Evolutionary conservation across 345 rosid species (phyloP).

Genomic region (Lepidium africanum): DNA sequence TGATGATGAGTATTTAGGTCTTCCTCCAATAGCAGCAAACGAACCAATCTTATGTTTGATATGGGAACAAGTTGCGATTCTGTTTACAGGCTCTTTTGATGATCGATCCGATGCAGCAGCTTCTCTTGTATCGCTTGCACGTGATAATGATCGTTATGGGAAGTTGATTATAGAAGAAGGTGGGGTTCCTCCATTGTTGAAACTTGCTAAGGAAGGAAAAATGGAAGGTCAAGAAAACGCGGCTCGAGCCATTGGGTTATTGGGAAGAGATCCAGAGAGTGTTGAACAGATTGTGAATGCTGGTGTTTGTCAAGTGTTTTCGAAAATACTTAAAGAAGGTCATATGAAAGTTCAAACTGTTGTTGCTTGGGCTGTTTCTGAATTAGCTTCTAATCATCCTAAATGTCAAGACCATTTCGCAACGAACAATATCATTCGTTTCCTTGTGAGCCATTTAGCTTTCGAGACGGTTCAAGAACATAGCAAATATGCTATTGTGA

Average conservation of each 20-base stretch:
- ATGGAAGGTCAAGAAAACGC: conserved; percentile 78
- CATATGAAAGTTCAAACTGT: conserved; percentile 65
- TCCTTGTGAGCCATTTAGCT: conserved; percentile 76
- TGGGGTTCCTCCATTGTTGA: conserved; percentile 70
- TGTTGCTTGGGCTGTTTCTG: conserved; percentile 74
- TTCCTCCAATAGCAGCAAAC: conserved; percentile 81
- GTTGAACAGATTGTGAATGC: conserved; percentile 74
- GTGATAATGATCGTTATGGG: conserved; percentile 71
- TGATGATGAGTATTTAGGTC: conserved; percentile 60
- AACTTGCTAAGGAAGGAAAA: conserved; percentile 65
- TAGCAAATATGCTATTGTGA: conserved; percentile 47
- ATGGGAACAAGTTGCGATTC: conserved; percentile 83
- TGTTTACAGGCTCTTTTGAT: conserved; percentile 51
- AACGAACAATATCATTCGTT: conserved; percentile 59
- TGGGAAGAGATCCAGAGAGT: conserved; percentile 69
- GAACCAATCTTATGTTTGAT: conserved; percentile 79
- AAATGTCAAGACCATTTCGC: conserved; percentile 74
- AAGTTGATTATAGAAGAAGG: conserved; percentile 84
- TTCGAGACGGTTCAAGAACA: conserved; percentile 86
- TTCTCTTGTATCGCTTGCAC: conserved; percentile 67
- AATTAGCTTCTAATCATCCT: conserved; percentile 52
- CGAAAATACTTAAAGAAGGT: conserved; percentile 77
- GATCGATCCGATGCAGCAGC: conserved; percentile 72
- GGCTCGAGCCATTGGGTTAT: conserved; percentile 66
- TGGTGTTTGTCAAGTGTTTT: conserved; percentile 65